These are phyloP conservation scores for Dictyostelium intermedium DNA, from an alignment of 78 protist species.

Conservation along the genomic window DNA sequence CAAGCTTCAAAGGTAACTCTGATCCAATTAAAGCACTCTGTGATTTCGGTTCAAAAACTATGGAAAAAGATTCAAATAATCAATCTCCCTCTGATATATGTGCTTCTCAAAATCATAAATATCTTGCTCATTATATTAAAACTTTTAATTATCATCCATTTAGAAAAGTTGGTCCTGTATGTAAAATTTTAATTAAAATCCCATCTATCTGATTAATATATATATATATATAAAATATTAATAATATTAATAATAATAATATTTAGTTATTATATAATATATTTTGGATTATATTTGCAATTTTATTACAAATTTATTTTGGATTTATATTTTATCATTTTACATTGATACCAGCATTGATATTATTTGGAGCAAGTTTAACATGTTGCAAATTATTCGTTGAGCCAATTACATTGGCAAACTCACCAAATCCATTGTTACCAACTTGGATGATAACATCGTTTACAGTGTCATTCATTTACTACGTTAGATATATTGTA, in stretches of 20 bases:
- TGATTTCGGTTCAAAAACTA: slow-evolving; percentile 24
- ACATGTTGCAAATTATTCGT: slow-evolving; percentile 35
- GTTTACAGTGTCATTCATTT: background rate
- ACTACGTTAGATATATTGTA: slow-evolving; percentile 33
- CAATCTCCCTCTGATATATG: slow-evolving; percentile 16
- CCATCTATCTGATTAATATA: no score
- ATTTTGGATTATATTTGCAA: slow-evolving; percentile 27
- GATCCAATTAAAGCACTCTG: slow-evolving; percentile 53
- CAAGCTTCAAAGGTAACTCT: slow-evolving; percentile 51
- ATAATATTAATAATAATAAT: background rate
- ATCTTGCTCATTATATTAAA: background rate
- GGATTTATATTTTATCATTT: slow-evolving; percentile 15
- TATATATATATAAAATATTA: no score
- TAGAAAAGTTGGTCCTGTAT: slow-evolving; percentile 42
- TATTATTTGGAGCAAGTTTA: background rate
- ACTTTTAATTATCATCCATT: slow-evolving; percentile 39
- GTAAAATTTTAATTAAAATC: background rate
- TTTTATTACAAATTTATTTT: background rate
- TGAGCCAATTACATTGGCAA: slow-evolving; percentile 10
- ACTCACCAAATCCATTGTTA: slow-evolving; percentile 56
- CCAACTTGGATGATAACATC: slow-evolving; percentile 58
- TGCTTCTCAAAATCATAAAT: slow-evolving; percentile 4
- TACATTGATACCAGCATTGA: background rate
- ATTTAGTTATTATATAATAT: slow-evolving; percentile 45
- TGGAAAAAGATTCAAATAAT: slow-evolving; percentile 26